Evolutionary conservation across 116 monocot genomes (phyloP).

Genomic region (Zostera marina): DNA sequence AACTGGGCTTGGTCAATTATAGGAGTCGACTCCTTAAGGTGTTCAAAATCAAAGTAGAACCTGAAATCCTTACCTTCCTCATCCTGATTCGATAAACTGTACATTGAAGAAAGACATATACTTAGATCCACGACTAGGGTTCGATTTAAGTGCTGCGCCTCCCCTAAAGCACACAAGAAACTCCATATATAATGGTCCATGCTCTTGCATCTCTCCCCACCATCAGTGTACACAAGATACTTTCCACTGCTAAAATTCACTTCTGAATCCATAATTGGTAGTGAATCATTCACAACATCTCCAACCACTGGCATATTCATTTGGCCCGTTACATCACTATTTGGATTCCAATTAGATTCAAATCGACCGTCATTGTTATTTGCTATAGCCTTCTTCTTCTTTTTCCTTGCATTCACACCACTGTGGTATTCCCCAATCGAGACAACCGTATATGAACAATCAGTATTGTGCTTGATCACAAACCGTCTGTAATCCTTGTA

Average conservation of each 20-base stretch:
- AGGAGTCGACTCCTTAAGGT: slow-evolving; percentile 71
- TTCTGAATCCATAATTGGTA: slow-evolving; percentile 76
- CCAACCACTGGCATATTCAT: too few species aligned
- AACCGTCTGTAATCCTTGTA: slow-evolving; percentile 94
- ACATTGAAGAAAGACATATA: slow-evolving; percentile 53
- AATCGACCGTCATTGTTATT: slow-evolving; percentile 5
- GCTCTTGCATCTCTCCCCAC: slow-evolving; percentile 88
- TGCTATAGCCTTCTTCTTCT: slow-evolving; percentile 19
- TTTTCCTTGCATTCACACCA: slow-evolving; percentile 66
- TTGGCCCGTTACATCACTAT: neutral
- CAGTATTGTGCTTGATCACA: slow-evolving; percentile 22
- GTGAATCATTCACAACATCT: slow-evolving; percentile 57
- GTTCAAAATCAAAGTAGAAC: slow-evolving; percentile 93
- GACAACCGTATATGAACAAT: slow-evolving; percentile 37
- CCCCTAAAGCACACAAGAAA: slow-evolving; percentile 76
- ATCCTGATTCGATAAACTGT: slow-evolving; percentile 36
- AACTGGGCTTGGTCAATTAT: slow-evolving; percentile 74
- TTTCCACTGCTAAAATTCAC: slow-evolving; percentile 35
- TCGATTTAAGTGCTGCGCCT: slow-evolving; percentile 77
- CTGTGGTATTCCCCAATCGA: slow-evolving; percentile 72
- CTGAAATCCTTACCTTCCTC: slow-evolving; percentile 90
- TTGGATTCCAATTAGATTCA: slow-evolving; percentile 7
- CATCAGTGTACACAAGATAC: slow-evolving; percentile 61
- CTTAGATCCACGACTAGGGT: slow-evolving; percentile 80
- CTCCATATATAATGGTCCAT: slow-evolving; percentile 93